Evolutionary conservation across 352 stramenopile genomes (phyloP), one percentile per base, ranked within the genome.

Genomic region (Blastocystis sp.): DNA sequence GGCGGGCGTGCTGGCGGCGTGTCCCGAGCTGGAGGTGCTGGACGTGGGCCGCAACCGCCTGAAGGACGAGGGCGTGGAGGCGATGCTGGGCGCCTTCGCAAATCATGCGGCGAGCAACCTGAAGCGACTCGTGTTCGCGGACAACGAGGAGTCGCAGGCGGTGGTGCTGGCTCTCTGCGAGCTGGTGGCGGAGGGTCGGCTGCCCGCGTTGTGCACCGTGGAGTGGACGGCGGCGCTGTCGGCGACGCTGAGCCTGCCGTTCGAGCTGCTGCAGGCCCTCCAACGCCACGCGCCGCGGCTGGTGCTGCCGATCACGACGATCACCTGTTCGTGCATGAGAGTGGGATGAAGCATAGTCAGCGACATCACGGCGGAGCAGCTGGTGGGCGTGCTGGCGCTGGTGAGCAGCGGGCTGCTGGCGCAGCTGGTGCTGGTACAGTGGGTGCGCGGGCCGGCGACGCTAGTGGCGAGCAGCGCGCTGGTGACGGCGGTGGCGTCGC

Each of bases 1-100:
- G 42, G 66, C 34, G 21, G 66, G 54, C 14, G 9, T 76, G 38
- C 66, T 76, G 3, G 21, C 21, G 17, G n/a, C 28, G 1, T 28
- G 21, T 11, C 28, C 28, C 38, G 2, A 11, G 14, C 66, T 76
- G 48, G 9, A 48, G 6, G 52, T 17, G 19, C 21, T 76, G 66
- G 66, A 76, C 48, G 28, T 76, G 17, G 54, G 54, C 6, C 66
- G 54, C 34, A 76, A 76, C 52, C 66, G 66, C 21, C 66, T 76
- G 66, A 76, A 76, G 48, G 17, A 40, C 38, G 66, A 76, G 38
- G 66, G 66, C 6, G 6, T 76, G 42, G 48, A 34, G 34, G 21
- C 66, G n/a, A 52, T 76, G n/a, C 14, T 76, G 34, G 66, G 24
- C 2, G 28, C 66, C 1, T 11, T 76, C 40, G 6, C 14, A 0